Conservation (phyloP, 2,329 filamentous ascomycete species). For the Plenodomus tracheiphilus region DNA sequence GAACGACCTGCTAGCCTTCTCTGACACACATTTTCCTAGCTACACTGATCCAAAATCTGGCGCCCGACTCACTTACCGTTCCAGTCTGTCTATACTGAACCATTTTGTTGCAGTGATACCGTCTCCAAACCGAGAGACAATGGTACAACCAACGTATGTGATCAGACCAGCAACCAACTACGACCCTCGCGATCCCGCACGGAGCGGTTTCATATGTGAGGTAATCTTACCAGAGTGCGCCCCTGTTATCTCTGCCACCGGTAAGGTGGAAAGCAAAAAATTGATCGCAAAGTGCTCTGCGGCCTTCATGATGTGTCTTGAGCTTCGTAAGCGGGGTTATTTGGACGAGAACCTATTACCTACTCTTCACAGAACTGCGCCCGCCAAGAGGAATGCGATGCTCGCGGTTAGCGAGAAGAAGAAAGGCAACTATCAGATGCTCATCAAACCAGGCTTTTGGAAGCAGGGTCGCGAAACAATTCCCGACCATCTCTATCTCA, state of each 20-base stretch:
- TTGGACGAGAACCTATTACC: slow-evolving; percentile 77
- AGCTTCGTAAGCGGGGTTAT: slow-evolving; percentile 66
- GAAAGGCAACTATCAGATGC: slow-evolving; percentile 74
- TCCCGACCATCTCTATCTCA: slow-evolving; percentile 63
- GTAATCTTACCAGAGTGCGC: slow-evolving; percentile 76
- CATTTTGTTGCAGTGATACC: slow-evolving; percentile 74
- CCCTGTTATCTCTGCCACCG: slow-evolving; percentile 68
- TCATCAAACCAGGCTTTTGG: slow-evolving; percentile 79
- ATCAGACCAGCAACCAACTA: slow-evolving; percentile 43
- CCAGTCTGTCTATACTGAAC: slow-evolving; percentile 71
- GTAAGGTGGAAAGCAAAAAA: slow-evolving; percentile 69
- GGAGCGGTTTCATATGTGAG: slow-evolving; percentile 61
- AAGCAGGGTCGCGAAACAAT: slow-evolving; percentile 45
- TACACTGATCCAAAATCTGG: slow-evolving; percentile 69
- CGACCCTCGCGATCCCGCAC: slow-evolving; percentile 8
- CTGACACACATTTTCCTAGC: slow-evolving; percentile 51
- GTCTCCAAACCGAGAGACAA: slow-evolving; percentile 52
- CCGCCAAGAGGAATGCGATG: slow-evolving; percentile 82
- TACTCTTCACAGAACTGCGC: slow-evolving; percentile 70
- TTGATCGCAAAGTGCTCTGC: slow-evolving; percentile 82
- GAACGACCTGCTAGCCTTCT: slow-evolving; percentile 59
- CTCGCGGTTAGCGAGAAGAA: slow-evolving; percentile 82
- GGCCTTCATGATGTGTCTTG: slow-evolving; percentile 79
- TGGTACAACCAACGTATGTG: slow-evolving; percentile 62
- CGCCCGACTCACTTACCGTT: slow-evolving; percentile 77